These are phyloP conservation scores for Cairneyella variabilis DNA, from an alignment of 495 filamentous ascomycete species.

Conservation along the genomic window DNA sequence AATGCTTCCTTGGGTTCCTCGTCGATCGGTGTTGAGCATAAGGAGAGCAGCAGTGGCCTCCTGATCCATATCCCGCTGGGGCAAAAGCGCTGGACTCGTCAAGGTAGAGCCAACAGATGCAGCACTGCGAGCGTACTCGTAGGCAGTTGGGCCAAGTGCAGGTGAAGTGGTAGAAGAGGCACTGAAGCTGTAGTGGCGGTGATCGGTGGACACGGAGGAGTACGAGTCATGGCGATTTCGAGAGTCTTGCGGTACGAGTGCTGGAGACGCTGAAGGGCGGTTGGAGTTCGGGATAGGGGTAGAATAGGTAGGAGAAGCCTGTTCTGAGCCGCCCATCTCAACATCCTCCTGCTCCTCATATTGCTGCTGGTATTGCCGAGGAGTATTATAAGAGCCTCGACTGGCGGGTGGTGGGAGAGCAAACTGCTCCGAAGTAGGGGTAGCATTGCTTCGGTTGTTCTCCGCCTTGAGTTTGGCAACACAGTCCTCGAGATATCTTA, in stretches of 20 bases:
- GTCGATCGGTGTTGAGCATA: slow-evolving; percentile 70
- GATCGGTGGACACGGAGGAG: slow-evolving; percentile 39
- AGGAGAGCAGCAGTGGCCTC: slow-evolving; percentile 78
- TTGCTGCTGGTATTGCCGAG: slow-evolving; percentile 15
- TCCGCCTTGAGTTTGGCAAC: slow-evolving; percentile 73
- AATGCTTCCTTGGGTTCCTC: slow-evolving; percentile 32
- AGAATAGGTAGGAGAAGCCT: slow-evolving; percentile 19
- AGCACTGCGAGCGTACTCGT: slow-evolving; percentile 29
- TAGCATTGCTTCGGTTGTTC: slow-evolving; percentile 31
- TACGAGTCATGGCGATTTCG: slow-evolving; percentile 40
- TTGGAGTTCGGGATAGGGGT: slow-evolving; percentile 28
- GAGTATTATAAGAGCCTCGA: slow-evolving; percentile 13
- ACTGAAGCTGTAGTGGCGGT: slow-evolving; percentile 42
- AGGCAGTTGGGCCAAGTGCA: slow-evolving; percentile 37
- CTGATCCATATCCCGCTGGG: slow-evolving; percentile 54
- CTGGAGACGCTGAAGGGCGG: slow-evolving; percentile 46
- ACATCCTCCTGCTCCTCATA: slow-evolving; percentile 34
- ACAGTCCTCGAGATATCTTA: slow-evolving; percentile 90
- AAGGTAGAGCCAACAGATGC: slow-evolving; percentile 36
- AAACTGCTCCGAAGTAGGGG: slow-evolving; percentile 25
- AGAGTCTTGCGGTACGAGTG: slow-evolving; percentile 38
- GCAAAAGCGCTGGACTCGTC: slow-evolving; percentile 44
- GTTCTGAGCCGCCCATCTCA: slow-evolving; percentile 37
- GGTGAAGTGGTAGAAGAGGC: slow-evolving; percentile 43
- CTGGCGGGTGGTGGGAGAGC: slow-evolving; percentile 23